These are phyloP conservation scores for Zanthoxylum bungeanum DNA, from an alignment of 345 rosid species.

Conservation along the genomic window DNA sequence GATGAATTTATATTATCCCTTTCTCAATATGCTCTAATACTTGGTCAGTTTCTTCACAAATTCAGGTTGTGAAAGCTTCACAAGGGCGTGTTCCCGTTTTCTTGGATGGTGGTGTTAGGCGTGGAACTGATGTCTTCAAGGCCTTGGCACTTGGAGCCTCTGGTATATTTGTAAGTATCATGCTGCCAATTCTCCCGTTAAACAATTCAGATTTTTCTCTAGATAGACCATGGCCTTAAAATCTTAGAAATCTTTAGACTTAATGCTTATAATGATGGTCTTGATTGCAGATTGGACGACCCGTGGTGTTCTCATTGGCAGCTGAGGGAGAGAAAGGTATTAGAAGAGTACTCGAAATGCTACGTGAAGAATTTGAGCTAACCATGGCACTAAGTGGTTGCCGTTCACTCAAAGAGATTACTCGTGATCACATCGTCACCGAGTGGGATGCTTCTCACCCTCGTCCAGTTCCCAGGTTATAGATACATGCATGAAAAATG, in stretches of 20 bases:
- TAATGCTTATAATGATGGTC: background rate
- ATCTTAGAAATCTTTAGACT: background rate
- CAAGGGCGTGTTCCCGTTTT: conserved; percentile 87
- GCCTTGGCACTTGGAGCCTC: conserved; percentile 94
- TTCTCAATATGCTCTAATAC: background rate
- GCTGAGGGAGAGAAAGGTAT: conserved; percentile 87
- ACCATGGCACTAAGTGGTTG: conserved; percentile 93
- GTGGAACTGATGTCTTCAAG: conserved; percentile 94
- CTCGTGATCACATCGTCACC: conserved; percentile 64
- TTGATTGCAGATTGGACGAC: conserved; percentile 79
- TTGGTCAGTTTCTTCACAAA: background rate
- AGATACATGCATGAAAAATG: conserved; percentile 12
- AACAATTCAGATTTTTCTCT: too few species aligned
- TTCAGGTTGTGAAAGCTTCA: conserved; percentile 81
- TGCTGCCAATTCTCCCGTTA: too few species aligned
- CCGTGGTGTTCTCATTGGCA: conserved; percentile 81
- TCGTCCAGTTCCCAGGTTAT: conserved; percentile 38
- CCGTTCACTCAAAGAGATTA: conserved; percentile 77
- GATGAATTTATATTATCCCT: background rate
- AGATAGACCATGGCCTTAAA: background rate
- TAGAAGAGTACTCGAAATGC: conserved; percentile 72
- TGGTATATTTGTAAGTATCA: conserved; percentile 74
- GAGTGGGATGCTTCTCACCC: conserved; percentile 64
- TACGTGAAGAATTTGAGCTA: conserved; percentile 82
- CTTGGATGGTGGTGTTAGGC: conserved; percentile 92